Conservation (phyloP, 2,329 filamentous ascomycete species). For the Dichotomopilus funicola region DNA sequence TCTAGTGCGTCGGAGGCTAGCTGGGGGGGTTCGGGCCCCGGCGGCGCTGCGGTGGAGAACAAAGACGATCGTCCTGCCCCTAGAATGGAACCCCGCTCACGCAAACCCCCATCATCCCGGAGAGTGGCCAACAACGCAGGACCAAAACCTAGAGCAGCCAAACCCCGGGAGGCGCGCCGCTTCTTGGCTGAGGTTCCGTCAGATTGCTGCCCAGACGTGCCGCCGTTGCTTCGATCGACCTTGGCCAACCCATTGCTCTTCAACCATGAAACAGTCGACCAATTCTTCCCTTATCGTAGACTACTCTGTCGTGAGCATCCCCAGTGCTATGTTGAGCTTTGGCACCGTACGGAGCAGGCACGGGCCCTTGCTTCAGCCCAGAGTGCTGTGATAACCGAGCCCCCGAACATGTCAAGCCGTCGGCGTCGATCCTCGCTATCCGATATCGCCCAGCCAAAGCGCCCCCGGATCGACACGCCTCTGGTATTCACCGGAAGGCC, state of each 20-base stretch:
- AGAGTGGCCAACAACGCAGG: neutral
- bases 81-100: neutral
- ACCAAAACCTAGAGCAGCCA: neutral
- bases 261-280: neutral
- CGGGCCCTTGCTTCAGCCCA: neutral
- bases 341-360: neutral
- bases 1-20: neutral
- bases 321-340: neutral
- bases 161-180: too few relatives aligned
- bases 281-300: neutral
- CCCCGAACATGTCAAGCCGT: neutral
- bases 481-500: neutral
- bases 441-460: conserved; percentile 1
- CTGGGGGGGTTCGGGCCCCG: too few relatives aligned
- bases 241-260: neutral
- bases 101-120: neutral
- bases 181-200: neutral
- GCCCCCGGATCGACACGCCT: neutral
- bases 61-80: too few relatives aligned
- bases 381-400: neutral
- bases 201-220: neutral
- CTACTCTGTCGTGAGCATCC: neutral
- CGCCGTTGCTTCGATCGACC: neutral
- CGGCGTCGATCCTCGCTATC: neutral
- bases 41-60: too few relatives aligned